Base-by-base conservation (phyloP, 2,329 filamentous ascomycete species). In the Clonostachys rhizophaga region DNA sequence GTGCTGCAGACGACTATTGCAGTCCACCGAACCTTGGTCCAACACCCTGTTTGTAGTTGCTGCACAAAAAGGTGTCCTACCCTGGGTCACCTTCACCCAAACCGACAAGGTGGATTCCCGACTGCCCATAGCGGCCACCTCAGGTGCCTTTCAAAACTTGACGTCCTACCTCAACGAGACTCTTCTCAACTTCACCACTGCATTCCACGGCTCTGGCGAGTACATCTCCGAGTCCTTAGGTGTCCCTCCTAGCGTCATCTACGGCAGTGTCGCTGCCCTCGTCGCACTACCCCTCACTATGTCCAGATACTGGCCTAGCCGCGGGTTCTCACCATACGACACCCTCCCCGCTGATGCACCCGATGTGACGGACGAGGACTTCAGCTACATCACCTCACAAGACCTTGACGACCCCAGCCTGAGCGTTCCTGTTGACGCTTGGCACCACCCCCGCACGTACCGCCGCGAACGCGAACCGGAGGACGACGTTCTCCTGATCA, bases 351-450 rank as follows among this genome's bases (percentile, higher is more conserved):
- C 70, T 42, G 70, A 74, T 40, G 66, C 75, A 10, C 79, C 83
- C 34, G 76, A 83, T 53, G 83, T 91, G 50, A 87, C 81, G 56
- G 86, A 90, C 55, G 80, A 85, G 34, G 87, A 91, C 68, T 92
- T 84, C 64, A 86, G 82, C 61, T 91, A 92, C 70, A 91, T 91
- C 60, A 90, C 87, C n/a, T 83, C 84, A 30, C 81, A 88, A 57
- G 87, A 91, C 58, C 65, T 91, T 37, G 74, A 80, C 50, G 65
- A 70, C 35, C 64, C 64, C 24, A 65, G 60, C 50, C 55, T 61
- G 53, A 63, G 64, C 59, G 60, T 59, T 51, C 61, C 54, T 13
- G 20, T 40, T 51, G 57, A 65, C 58, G 53, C 55, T 58, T 62
- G 58, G n/a, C 73, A 76, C 51, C 69, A 73, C 48, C 64, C 70